These are phyloP conservation scores for Globisporangium splendens DNA, from an alignment of 352 stramenopile species.

Conservation along the genomic window DNA sequence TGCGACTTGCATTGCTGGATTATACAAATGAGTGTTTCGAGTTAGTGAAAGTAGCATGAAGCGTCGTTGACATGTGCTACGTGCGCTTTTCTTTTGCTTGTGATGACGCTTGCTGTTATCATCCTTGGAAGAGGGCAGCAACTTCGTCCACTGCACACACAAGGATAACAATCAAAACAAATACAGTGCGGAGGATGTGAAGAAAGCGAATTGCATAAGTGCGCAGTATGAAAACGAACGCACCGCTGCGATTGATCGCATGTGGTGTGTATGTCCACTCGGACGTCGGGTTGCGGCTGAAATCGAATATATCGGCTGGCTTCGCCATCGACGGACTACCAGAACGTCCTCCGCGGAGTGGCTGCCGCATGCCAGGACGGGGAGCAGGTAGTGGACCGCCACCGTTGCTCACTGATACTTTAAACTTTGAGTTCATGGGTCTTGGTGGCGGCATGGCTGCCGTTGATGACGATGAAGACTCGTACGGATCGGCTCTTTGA, in stretches of 20 bases:
- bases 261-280: slow-evolving; percentile 59
- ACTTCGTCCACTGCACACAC: slow-evolving; percentile 42
- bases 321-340: not conserved
- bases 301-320: slow-evolving; percentile 34
- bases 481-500: not conserved
- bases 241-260: slow-evolving; percentile 43
- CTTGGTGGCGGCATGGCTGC: not conserved
- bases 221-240: slow-evolving; percentile 4
- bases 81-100: not conserved
- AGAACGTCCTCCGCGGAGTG: slow-evolving; percentile 17
- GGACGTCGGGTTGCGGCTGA: slow-evolving; percentile 50
- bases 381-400: slow-evolving; percentile 6
- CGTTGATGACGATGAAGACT: not conserved
- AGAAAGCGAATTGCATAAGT: too few relatives aligned
- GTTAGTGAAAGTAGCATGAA: too few relatives aligned
- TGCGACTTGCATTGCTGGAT: too few relatives aligned
- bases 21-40: too few relatives aligned
- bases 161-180: not conserved
- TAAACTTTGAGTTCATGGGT: slow-evolving; percentile 29
- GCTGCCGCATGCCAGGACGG: slow-evolving; percentile 8
- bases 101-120: not conserved
- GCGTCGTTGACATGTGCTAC: too few relatives aligned
- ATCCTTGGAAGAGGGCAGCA: slow-evolving; percentile 37
- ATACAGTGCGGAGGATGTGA: too few relatives aligned
- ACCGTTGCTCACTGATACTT: slow-evolving; percentile 15